Percentiles rank a stretch among this genome's conserved stretches.
Evolutionary conservation across 805 yeast species (phyloP).

Genomic region (Suhomyces emberorum): DNA sequence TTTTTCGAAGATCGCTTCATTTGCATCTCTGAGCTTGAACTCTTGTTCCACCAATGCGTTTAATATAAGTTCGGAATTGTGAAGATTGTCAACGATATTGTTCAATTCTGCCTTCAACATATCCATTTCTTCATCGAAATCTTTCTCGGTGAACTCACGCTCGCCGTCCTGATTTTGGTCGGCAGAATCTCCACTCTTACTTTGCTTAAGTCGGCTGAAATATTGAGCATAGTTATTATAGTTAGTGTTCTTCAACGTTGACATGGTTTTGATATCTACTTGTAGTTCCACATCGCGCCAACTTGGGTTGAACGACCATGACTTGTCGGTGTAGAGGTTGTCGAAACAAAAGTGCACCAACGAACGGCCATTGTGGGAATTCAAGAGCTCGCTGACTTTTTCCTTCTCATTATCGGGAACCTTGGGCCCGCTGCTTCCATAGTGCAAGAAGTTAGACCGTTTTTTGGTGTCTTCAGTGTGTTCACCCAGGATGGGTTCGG

Average conservation of each 20-base stretch:
- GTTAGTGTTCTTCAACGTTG: constrained; percentile 32
- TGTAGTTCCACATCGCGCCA: constrained; percentile 30
- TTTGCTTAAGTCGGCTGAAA: constrained; percentile 21
- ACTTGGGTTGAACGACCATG: constrained; percentile 39
- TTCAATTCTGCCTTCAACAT: constrained; percentile 30
- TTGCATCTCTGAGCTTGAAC: constrained; percentile 31
- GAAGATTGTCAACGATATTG: constrained; percentile 28
- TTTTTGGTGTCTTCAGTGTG: constrained; percentile 7
- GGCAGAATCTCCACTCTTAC: constrained; percentile 8
- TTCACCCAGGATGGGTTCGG: constrained; percentile 9
- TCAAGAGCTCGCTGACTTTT: constrained; percentile 14
- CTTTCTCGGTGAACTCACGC: constrained; percentile 24
- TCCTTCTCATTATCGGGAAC: constrained; percentile 8
- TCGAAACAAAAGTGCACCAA: constrained; percentile 40
- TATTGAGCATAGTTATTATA: constrained; percentile 35
- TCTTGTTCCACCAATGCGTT: constrained; percentile 31
- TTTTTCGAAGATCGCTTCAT: constrained; percentile 35
- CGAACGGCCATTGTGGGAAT: constrained; percentile 22
- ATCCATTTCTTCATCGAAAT: constrained; percentile 30
- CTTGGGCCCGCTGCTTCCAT: constrained; percentile 1
- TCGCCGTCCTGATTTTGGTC: constrained; percentile 6
- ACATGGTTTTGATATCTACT: constrained; percentile 35
- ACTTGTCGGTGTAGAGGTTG: constrained; percentile 38
- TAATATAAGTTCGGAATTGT: constrained; percentile 26
- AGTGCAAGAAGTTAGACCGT: constrained; percentile 8